phyloP scores from a whole-genome alignment of 1,139 yeast genomes.

The Suhomyces guaymorum region DNA sequence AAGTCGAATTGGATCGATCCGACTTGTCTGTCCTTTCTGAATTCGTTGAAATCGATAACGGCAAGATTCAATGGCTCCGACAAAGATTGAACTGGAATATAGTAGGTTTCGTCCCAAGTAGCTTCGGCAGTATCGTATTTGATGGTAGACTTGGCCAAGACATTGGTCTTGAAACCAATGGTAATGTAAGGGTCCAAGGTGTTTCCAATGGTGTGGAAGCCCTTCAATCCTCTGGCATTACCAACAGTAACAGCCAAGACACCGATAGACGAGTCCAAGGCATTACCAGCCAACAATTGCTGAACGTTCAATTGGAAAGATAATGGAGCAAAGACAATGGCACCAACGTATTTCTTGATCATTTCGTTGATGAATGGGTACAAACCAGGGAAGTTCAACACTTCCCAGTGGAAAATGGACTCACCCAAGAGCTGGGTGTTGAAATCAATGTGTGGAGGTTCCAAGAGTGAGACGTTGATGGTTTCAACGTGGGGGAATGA shows the following conservation, averaged over 20 bases:
- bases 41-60: slow-evolving; percentile 72
- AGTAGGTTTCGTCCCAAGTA: slow-evolving; percentile 78
- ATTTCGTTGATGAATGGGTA: slow-evolving; percentile 77
- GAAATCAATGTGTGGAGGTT: slow-evolving; percentile 87
- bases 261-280: slow-evolving; percentile 81
- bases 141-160: slow-evolving; percentile 65
- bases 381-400: slow-evolving; percentile 83
- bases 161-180: slow-evolving; percentile 59
- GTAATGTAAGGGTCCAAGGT: slow-evolving; percentile 88
- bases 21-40: slow-evolving; percentile 74
- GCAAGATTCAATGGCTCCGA: slow-evolving; percentile 78
- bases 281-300: slow-evolving; percentile 84
- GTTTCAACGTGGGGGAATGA: slow-evolving; percentile 93
- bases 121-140: slow-evolving; percentile 70
- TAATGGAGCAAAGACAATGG: slow-evolving; percentile 83
- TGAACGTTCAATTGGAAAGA: slow-evolving; percentile 91
- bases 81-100: slow-evolving; percentile 68
- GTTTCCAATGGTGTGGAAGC: slow-evolving; percentile 68
- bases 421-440: slow-evolving; percentile 75
- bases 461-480: slow-evolving; percentile 77
- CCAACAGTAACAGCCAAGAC: slow-evolving; percentile 70
- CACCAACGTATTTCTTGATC: slow-evolving; percentile 84
- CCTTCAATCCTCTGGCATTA: slow-evolving; percentile 66
- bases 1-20: slow-evolving; percentile 80
- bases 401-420: slow-evolving; percentile 80